A percentile compares a stretch with the other conserved stretches of the same genome.
Evolutionary conservation across 345 rosid species (phyloP).

Genomic region (Dimocarpus longan): DNA sequence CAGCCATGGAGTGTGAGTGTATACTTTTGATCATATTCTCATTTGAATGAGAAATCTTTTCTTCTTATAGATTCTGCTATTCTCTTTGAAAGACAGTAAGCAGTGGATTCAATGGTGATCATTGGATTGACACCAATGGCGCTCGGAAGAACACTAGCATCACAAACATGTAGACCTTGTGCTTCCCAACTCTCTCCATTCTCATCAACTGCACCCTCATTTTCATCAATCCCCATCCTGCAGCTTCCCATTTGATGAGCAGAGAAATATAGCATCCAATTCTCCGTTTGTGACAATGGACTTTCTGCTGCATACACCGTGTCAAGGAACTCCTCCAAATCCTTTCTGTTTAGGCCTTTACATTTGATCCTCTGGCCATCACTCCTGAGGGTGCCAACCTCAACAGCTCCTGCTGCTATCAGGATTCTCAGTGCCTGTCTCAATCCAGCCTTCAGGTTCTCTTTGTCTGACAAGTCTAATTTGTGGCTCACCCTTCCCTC

Average conservation of each 20-base stretch:
- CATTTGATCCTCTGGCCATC: constrained; percentile 55
- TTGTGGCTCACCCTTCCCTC: constrained; percentile 45
- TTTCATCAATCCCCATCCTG: constrained; percentile 51
- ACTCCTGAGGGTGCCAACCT: constrained; percentile 64
- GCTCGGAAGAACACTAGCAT: constrained; percentile 60
- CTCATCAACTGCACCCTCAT: constrained; percentile 54
- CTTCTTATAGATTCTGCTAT: constrained; percentile 42
- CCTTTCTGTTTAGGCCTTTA: constrained; percentile 39
- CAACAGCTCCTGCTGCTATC: constrained; percentile 66
- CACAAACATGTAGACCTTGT: constrained; percentile 54
- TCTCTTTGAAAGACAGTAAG: constrained; percentile 56
- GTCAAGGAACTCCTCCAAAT: constrained; percentile 51
- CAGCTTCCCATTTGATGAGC: constrained; percentile 81
- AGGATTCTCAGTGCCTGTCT: constrained; percentile 56
- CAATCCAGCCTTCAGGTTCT: constrained; percentile 50
- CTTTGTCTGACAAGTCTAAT: constrained; percentile 36
- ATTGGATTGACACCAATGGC: constrained; percentile 76
- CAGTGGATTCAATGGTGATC: constrained; percentile 72
- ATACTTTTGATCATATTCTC: background rate
- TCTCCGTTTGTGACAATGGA: constrained; percentile 30
- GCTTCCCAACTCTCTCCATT: constrained; percentile 73
- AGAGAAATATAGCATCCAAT: constrained; percentile 43
- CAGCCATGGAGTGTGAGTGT: background rate
- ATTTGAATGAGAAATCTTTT: background rate
- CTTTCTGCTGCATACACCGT: constrained; percentile 39